Percentiles rank a stretch among this genome's conserved stretches.
Conservation (phyloP, 768 basidiomycete species). For the Pleurotus tuber-regium region DNA sequence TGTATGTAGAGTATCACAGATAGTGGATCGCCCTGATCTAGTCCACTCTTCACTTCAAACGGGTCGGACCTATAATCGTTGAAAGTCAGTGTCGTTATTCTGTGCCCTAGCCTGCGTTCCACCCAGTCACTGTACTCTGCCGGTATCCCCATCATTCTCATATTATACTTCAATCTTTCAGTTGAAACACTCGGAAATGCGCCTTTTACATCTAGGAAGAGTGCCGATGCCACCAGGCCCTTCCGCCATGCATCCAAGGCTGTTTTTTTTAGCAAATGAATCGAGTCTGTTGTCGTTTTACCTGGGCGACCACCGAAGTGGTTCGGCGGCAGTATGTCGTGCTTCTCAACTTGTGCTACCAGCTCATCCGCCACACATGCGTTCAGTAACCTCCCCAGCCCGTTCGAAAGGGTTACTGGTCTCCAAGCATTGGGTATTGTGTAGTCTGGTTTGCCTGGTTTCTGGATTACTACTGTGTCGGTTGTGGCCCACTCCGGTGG, state of each 20-base stretch:
- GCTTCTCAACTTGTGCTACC: constrained; percentile 15
- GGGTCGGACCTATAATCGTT: constrained; percentile 23
- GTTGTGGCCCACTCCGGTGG: constrained; percentile 25
- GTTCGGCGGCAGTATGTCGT: constrained; percentile 18
- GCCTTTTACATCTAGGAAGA: constrained; percentile 28
- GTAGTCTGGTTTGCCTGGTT: constrained; percentile 36
- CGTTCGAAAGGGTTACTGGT: constrained; percentile 27
- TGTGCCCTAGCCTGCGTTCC: constrained; percentile 12
- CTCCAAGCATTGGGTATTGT: constrained; percentile 28
- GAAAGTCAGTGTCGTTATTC: constrained; percentile 22
- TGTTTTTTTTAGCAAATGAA: constrained; percentile 20
- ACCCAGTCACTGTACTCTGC: constrained; percentile 16
- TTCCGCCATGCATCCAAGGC: constrained; percentile 22
- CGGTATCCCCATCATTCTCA: constrained; percentile 21
- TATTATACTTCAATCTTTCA: constrained; percentile 19
- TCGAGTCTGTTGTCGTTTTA: constrained; percentile 24
- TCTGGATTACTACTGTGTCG: constrained; percentile 27
- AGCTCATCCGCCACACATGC: constrained; percentile 14
- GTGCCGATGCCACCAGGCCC: constrained; percentile 18
- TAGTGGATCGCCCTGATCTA: constrained; percentile 24
- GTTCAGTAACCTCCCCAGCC: constrained; percentile 11
- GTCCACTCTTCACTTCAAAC: constrained; percentile 19
- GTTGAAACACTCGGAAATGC: constrained; percentile 24
- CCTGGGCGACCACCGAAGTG: constrained; percentile 29
- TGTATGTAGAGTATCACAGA: constrained; percentile 25